Conservation (phyloP, 257 asterid species). For the Schizonepeta tenuifolia region DNA sequence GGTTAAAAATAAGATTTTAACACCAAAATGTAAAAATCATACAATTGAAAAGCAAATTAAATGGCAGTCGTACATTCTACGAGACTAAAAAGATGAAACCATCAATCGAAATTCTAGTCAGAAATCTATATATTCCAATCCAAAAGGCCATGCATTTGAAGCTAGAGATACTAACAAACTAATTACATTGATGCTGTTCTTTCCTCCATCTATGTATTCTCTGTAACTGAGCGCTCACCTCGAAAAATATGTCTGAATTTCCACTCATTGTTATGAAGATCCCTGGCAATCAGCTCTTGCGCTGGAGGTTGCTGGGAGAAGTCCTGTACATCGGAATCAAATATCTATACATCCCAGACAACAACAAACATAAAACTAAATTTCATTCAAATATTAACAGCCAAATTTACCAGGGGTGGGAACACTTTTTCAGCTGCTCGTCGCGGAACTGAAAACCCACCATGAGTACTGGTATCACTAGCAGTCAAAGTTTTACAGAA, state of each 20-base stretch:
- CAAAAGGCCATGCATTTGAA: background rate
- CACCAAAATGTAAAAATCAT: slow-evolving; percentile 1
- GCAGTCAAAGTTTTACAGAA: slow-evolving; percentile 85
- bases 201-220: background rate
- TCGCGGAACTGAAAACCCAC: slow-evolving; percentile 90
- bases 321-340: slow-evolving; percentile 48
- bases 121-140: background rate
- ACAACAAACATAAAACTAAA: background rate
- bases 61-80: background rate
- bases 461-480: slow-evolving; percentile 85
- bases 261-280: slow-evolving; percentile 86
- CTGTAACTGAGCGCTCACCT: slow-evolving; percentile 48
- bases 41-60: too few species aligned
- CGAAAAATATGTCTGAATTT: slow-evolving; percentile 84
- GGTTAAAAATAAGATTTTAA: background rate
- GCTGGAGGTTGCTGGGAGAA: slow-evolving; percentile 78
- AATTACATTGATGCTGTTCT: background rate
- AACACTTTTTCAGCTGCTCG: slow-evolving; percentile 91
- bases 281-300: slow-evolving; percentile 83
- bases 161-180: background rate
- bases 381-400: background rate
- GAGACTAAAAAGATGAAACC: background rate
- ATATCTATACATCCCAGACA: slow-evolving; percentile 27
- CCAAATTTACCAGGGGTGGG: slow-evolving; percentile 65
- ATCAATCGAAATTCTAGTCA: background rate